Evolutionary conservation across 2,329 filamentous ascomycete genomes (phyloP).

Genomic region (Cladosporium sp.): DNA sequence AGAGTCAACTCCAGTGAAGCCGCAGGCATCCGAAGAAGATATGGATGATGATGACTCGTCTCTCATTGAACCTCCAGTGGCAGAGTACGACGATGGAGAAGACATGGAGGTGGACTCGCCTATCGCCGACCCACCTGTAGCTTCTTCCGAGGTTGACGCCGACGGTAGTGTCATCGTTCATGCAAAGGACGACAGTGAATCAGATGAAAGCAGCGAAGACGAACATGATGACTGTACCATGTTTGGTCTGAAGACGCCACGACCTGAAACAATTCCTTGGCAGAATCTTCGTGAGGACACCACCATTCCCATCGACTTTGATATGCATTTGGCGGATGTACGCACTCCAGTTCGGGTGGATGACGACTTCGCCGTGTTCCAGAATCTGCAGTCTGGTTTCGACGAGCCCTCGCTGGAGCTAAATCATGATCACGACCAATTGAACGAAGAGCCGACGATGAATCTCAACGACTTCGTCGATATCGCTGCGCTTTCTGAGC

Average conservation of each 20-base stretch:
- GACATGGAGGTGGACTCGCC: constrained; percentile 8
- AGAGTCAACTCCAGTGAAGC: constrained; percentile 5
- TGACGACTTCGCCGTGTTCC: neutral
- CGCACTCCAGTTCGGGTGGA: constrained; percentile 5
- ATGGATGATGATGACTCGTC: constrained; percentile 6
- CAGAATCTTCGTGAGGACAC: constrained; percentile 33
- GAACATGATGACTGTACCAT: constrained; percentile 12
- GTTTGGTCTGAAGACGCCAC: constrained; percentile 22
- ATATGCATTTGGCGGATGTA: constrained; percentile 25
- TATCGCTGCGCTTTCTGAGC: constrained; percentile 29
- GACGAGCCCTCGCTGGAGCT: neutral
- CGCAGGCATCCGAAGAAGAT: neutral
- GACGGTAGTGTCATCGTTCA: constrained; percentile 12
- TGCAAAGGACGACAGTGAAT: neutral
- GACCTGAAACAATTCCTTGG: constrained; percentile 37
- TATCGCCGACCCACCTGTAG: constrained; percentile 3
- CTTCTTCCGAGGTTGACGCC: constrained; percentile 7
- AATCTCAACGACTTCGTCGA: constrained; percentile 38
- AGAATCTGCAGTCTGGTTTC: neutral
- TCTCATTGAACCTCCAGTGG: constrained; percentile 4
- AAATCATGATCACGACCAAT: neutral
- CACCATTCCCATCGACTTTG: constrained; percentile 36
- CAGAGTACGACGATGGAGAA: constrained; percentile 2
- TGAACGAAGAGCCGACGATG: constrained; percentile 27
- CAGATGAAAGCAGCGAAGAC: constrained; percentile 3